Evolutionary conservation across 2,329 filamentous ascomycete genomes (phyloP).

Genomic region (Paraconiothyrium brasiliense): DNA sequence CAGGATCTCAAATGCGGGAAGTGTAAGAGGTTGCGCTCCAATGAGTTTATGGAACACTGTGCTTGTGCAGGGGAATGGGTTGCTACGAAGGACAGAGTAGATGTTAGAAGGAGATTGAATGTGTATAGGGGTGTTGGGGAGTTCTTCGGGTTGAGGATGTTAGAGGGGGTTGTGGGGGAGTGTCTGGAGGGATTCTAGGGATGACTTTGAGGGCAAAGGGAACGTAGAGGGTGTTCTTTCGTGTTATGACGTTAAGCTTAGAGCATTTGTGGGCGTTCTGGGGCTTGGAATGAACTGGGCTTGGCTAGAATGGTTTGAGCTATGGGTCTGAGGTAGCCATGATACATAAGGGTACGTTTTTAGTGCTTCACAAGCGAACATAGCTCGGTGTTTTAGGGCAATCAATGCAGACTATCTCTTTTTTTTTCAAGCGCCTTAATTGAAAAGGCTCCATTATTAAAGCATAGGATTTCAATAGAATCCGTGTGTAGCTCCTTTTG

Average conservation of each 20-base stretch:
- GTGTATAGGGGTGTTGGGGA: slow-evolving; percentile 79
- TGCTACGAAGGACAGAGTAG: slow-evolving; percentile 72
- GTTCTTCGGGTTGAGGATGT: slow-evolving; percentile 83
- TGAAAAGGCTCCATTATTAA: no score
- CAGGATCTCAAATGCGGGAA: slow-evolving; percentile 91
- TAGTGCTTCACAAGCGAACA: no score
- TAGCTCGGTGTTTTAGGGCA: no score
- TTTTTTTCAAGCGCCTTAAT: no score
- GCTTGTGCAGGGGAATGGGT: slow-evolving; percentile 89
- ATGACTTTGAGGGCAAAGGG: neutral
- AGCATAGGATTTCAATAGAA: no score
- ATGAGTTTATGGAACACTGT: slow-evolving; percentile 97
- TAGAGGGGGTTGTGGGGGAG: slow-evolving; percentile 76
- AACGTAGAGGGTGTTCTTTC: neutral
- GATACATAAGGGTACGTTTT: no score
- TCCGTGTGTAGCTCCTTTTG: no score
- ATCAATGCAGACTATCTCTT: no score
- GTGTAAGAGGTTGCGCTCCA: slow-evolving; percentile 72
- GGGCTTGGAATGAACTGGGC: no score
- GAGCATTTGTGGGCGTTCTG: neutral
- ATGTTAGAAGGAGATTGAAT: slow-evolving; percentile 70
- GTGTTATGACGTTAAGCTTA: neutral
- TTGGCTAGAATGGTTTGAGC: no score
- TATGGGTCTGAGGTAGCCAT: no score
- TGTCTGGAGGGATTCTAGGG: slow-evolving; percentile 59